Percentiles rank a stretch among this genome's conserved stretches.
These are phyloP conservation scores for Pestalotiopsis fici DNA, from an alignment of 2,329 filamentous ascomycete species.

Conservation along the genomic window DNA sequence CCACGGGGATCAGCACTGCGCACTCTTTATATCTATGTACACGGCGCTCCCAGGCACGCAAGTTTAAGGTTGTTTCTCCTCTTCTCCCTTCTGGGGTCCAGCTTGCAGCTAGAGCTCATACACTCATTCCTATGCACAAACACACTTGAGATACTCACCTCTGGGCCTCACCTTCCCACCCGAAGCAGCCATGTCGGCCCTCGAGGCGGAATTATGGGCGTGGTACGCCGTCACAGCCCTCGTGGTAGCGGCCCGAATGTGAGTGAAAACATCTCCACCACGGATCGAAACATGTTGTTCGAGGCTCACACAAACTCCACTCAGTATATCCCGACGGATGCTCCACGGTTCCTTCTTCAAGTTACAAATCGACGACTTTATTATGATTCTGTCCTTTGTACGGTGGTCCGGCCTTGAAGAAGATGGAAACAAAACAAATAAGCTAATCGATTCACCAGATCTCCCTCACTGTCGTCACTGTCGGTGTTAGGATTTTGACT, in stretches of 20 bases:
- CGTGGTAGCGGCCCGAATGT: constrained; percentile 41
- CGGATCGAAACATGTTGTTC: background rate
- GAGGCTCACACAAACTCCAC: constrained; percentile 2
- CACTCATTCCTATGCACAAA: background rate
- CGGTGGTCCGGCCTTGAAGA: constrained; percentile 20
- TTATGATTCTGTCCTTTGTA: constrained; percentile 56
- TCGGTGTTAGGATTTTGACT: constrained; percentile 55
- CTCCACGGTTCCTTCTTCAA: constrained; percentile 45
- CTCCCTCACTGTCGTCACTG: constrained; percentile 55
- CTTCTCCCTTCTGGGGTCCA: background rate
- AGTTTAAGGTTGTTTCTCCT: background rate
- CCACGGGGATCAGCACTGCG: background rate
- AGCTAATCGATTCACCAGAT: constrained; percentile 24
- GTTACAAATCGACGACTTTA: constrained; percentile 55
- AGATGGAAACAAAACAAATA: constrained; percentile 7
- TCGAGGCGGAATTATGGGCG: constrained; percentile 41
- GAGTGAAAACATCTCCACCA: constrained; percentile 12
- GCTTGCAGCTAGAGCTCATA: background rate
- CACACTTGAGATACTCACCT: background rate
- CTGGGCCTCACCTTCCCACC: background rate
- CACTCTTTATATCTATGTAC: background rate
- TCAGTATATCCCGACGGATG: constrained; percentile 38
- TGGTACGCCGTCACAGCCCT: constrained; percentile 44
- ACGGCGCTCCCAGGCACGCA: background rate
- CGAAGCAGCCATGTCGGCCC: constrained; percentile 16